Conservation (phyloP, 768 basidiomycete species). For the Lactarius quietus region DNA sequence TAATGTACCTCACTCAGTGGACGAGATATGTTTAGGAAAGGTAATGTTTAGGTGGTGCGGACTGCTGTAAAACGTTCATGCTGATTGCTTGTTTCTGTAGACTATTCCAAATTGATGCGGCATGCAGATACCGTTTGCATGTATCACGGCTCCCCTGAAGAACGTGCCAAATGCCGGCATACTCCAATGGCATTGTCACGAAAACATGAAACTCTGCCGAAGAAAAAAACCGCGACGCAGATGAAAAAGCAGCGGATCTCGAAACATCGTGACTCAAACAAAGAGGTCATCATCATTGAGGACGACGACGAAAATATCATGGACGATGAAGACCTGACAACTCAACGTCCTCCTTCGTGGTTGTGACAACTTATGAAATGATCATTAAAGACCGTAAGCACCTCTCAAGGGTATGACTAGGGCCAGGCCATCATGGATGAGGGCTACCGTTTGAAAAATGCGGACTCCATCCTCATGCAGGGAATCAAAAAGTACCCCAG, state of each 20-base stretch:
- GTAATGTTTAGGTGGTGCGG: conserved; percentile 35
- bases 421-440: conserved; percentile 96
- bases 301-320: background rate
- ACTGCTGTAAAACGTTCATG: conserved; percentile 6
- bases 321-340: conserved; percentile 29
- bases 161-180: conserved; percentile 71
- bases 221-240: background rate
- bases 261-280: conserved; percentile 12
- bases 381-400: conserved; percentile 77
- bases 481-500: conserved; percentile 86
- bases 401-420: conserved; percentile 65
- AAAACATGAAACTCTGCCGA: background rate
- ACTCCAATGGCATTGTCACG: conserved; percentile 10
- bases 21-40: conserved; percentile 95
- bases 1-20: conserved; percentile 47
- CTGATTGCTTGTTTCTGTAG: conserved; percentile 37
- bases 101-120: conserved; percentile 53
- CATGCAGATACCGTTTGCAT: conserved; percentile 77
- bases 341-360: conserved; percentile 62
- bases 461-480: conserved; percentile 84
- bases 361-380: conserved; percentile 91
- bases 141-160: conserved; percentile 83
- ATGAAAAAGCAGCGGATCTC: conserved; percentile 4
- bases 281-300: conserved; percentile 9
- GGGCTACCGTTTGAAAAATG: conserved; percentile 93